Evolutionary conservation across 2,329 filamentous ascomycete genomes (phyloP), one percentile per base, ranked within the genome.

Genomic region (Talaromyces islandicus): DNA sequence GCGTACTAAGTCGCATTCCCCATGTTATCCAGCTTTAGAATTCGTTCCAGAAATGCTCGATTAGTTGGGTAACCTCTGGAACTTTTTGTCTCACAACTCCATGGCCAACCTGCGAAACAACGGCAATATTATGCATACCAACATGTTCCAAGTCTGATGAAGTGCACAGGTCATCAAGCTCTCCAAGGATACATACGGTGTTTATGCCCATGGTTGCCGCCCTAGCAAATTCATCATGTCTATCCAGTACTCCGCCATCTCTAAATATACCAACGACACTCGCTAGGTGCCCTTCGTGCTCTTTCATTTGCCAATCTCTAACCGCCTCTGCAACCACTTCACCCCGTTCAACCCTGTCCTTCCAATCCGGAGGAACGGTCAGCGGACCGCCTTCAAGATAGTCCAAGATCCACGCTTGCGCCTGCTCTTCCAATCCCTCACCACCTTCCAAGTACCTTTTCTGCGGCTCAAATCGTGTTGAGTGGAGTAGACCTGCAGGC

Each of bases 311-410:
- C 82, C 82, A 84, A 0, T 75, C 73, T n/a, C 72, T 67, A 1
- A 84, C 65, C 0, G 79, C 80, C 60, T 79, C 73, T 0, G 80
- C 76, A 0, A 83, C 80, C 0, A 83, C 67, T 46, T 81, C 75
- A 0, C 79, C 78, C 0, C 62, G 64, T 0, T 25, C 60, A 4
- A 80, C 73, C 19, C 73, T 72, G 50, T 79, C 70, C 62, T 73
- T 65, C 80, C 81, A 83, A 53, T 79, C 77, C 0, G 29, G 48
- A 0, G 77, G 78, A 0, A 81, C 76, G 1, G 73, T 62, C 4
- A 81, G 63, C 1, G 72, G 63, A 0, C 77, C 78, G 0, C 78
- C 81, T 57, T 82, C 79, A 0, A 83, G 71, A 0, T 71, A 75
- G 0, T 71, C 59, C 0, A 81, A 4, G 0, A 80, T 64, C 67